Evolutionary conservation across 495 filamentous ascomycete genomes (phyloP), one percentile per base, ranked within the genome.

Genomic region (Aspergillus indologenus): DNA sequence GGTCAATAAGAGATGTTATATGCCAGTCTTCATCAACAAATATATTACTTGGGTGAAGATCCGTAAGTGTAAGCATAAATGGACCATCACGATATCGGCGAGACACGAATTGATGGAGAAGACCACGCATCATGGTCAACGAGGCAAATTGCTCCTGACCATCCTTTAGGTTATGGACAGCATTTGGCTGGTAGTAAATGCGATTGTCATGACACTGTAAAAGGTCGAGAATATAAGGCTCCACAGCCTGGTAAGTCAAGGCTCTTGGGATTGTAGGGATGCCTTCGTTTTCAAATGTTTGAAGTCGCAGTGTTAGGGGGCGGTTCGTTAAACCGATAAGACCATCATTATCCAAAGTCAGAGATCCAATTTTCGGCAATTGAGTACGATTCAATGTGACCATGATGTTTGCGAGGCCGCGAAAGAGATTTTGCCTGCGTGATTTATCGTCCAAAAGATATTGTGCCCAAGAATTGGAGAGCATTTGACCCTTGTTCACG

Each of bases 361-460:
- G 71, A 24, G 76, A 68, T 19, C 72, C 74, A 45, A 79, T 79
- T 9, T 58, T 64, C 6, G 68, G 59, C 21, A 67, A 63, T 19
- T 56, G 67, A 0, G 66, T 46, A n/a, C 61, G 68, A 12, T 62
- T 66, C 1, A 75, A 59, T 2, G 68, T 68, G 21, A 74, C 44
- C 19, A 75, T 66, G 3, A 72, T 62, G 3, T 21, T 4, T 6
- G 18, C 7, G 5, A 48, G 14, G 1, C 20, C 45, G 12, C 23
- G 3, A 22, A 48, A 48, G 22, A 48, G 45, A 6, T 48, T 48
- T 3, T 5, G 1, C 22, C n/a, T n/a, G n/a, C n/a, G n/a, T 1
- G 1, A 1, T 21, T 23, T 5, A 12, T 48, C 45, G 22, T 48
- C n/a, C n/a, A n/a, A n/a, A n/a, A n/a, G n/a, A n/a, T n/a, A n/a